Base-by-base conservation (phyloP, 2,329 filamentous ascomycete genomes). In the Tolypocladium guangdongense region DNA sequence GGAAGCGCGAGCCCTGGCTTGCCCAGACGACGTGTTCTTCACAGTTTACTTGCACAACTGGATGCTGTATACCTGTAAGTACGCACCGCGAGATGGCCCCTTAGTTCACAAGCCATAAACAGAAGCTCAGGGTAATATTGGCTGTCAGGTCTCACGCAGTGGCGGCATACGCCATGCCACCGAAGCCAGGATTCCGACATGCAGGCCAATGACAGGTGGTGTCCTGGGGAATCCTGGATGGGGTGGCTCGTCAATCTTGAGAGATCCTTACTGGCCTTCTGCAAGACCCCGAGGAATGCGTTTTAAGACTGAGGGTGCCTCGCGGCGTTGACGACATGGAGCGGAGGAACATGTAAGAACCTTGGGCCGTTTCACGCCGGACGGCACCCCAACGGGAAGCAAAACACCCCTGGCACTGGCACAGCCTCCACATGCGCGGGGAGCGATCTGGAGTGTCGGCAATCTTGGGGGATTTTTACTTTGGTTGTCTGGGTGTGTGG, bases 381-480 rank as follows among this genome's bases (percentile, higher is more conserved):
- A 47, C 24, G 18, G 6, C 16, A 14, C 6, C 24, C 14, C n/a
- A 2, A 45, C 27, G 18, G 27, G 27, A 20, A 14, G 24, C 43
- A 20, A 20, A 27, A 33, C 41, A 24, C 48, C 48, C 48, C 22
- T 50, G 22, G 22, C 36, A 39, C 14, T 30, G 16, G 32, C 18
- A 46, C 18, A n/a, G n/a, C 27, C 27, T 46, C 27, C 18, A 20
- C 43, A 32, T 32, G 27, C 16, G 33, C 32, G 35, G 36, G 35
- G 35, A 50, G 35, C 48, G 48, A 50, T 50, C 48, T 50, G 48
- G 35, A 37, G 47, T 10, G 36, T 39, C 48, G 48, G 48, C 48
- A 39, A 38, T 50, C 48, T 36, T 30, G 4, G 35, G 22, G 22
- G 16, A 30, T 12, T 37, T 36, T 18, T 7, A 30, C 18, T 39